phyloP scores from a whole-genome alignment of 192 early-diverging fungal genomes.

The Diversispora eburnea region DNA sequence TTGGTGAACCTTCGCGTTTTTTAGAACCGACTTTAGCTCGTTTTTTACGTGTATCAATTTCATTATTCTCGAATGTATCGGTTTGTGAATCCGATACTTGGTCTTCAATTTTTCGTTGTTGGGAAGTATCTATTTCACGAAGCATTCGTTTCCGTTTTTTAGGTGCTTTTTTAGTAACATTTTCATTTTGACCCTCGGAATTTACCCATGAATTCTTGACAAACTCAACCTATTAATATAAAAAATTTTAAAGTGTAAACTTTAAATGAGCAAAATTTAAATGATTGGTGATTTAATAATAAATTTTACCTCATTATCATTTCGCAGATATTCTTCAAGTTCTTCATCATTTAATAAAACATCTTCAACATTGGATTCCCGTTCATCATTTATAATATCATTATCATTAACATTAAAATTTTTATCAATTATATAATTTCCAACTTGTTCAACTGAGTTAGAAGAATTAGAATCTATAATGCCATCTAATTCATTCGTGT shows the following conservation, averaged over 20 bases:
- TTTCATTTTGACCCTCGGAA: not conserved
- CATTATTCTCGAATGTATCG: not conserved
- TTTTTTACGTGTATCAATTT: not conserved
- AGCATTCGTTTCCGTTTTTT: not conserved
- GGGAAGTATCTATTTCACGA: not conserved
- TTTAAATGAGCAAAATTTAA: not conserved
- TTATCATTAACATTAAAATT: not conserved
- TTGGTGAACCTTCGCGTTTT: not conserved
- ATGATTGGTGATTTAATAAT: not conserved
- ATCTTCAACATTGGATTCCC: not conserved
- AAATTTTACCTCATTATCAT: slow-evolving; percentile 5
- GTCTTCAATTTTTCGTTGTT: not conserved
- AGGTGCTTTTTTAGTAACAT: not conserved
- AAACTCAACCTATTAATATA: not conserved
- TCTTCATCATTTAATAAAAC: not conserved
- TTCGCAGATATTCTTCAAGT: not conserved
- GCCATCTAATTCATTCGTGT: not conserved
- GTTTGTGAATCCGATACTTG: not conserved
- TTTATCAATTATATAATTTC: not conserved
- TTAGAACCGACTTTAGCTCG: not conserved
- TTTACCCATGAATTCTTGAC: not conserved
- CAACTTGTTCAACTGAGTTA: not conserved
- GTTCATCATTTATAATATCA: not conserved
- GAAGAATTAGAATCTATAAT: not conserved
- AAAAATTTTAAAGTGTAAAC: not conserved